Evolutionary conservation across 2,329 filamentous ascomycete species (phyloP).

Genomic region (Calonectria naviculata): DNA sequence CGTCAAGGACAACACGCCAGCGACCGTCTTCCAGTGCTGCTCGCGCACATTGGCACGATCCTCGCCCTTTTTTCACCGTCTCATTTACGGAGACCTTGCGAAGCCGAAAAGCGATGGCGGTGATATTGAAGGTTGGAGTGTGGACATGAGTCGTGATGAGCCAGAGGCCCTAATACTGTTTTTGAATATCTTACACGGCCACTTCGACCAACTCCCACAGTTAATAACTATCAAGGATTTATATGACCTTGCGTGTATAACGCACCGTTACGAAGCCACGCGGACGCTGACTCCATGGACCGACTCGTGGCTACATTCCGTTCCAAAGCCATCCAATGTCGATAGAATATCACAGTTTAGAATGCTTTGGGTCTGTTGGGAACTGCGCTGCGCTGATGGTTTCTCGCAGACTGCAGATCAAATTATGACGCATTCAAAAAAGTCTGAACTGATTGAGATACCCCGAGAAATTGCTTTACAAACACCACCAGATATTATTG

Average conservation of each 20-base stretch:
- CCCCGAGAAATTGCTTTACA: background rate
- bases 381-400: slow-evolving; percentile 34
- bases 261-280: slow-evolving; percentile 44
- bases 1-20: background rate
- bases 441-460: background rate
- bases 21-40: slow-evolving; percentile 34
- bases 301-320: slow-evolving; percentile 25
- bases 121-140: slow-evolving; percentile 26
- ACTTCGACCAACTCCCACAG: slow-evolving; percentile 37
- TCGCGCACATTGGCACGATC: slow-evolving; percentile 39
- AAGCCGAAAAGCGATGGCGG: slow-evolving; percentile 21
- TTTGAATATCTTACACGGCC: slow-evolving; percentile 43
- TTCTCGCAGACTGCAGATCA: slow-evolving; percentile 30
- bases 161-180: slow-evolving; percentile 39
- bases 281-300: slow-evolving; percentile 37
- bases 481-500: slow-evolving; percentile 7
- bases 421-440: slow-evolving; percentile 4
- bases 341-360: slow-evolving; percentile 29
- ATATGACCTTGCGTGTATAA: slow-evolving; percentile 38
- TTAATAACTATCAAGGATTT: slow-evolving; percentile 29
- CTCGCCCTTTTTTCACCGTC: slow-evolving; percentile 36
- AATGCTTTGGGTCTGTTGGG: slow-evolving; percentile 43
- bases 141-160: slow-evolving; percentile 44
- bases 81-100: slow-evolving; percentile 38
- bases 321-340: slow-evolving; percentile 17